These are phyloP conservation scores for Colletotrichum cordylinicola DNA, from an alignment of 2,329 filamentous ascomycete species.

Conservation along the genomic window DNA sequence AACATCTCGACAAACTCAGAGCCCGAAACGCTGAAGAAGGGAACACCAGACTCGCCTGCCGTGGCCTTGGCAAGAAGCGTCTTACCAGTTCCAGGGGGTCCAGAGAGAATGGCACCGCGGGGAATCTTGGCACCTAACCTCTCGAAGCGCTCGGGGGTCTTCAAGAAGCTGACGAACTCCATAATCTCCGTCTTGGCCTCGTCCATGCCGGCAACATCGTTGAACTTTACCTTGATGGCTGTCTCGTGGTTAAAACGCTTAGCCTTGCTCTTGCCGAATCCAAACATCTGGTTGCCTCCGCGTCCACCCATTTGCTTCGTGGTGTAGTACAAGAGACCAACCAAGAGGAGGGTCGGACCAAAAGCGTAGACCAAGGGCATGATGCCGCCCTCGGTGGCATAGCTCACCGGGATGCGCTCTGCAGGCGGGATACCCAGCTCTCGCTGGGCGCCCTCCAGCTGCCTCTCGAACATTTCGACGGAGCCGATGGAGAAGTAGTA, in stretches of 20 bases:
- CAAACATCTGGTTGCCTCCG: conserved; percentile 83
- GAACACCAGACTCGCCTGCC: conserved; percentile 93
- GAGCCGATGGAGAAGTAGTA: conserved; percentile 98
- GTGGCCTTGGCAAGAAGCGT: conserved; percentile 97
- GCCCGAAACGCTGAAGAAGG: conserved; percentile 97
- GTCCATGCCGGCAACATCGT: conserved; percentile 96
- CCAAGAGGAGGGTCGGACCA: conserved; percentile 84
- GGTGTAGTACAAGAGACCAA: conserved; percentile 82
- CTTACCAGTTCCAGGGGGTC: conserved; percentile 98
- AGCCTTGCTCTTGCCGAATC: conserved; percentile 93
- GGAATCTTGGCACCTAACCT: conserved; percentile 97
- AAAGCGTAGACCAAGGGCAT: conserved; percentile 77
- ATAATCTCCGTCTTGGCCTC: conserved; percentile 98
- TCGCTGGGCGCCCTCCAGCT: conserved; percentile 85
- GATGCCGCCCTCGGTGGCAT: conserved; percentile 78
- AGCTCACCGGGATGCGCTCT: conserved; percentile 94
- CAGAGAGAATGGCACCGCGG: conserved; percentile 92
- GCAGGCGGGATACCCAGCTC: conserved; percentile 83
- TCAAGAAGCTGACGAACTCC: conserved; percentile 98
- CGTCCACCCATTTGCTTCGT: conserved; percentile 76
- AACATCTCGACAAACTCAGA: conserved; percentile 99
- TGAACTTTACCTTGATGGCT: conserved; percentile 95
- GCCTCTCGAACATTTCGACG: conserved; percentile 88
- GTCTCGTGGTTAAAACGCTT: conserved; percentile 98
- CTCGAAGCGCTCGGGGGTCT: conserved; percentile 91